Percentiles rank a stretch among this genome's conserved stretches.
Evolutionary conservation across 495 filamentous ascomycete species (phyloP).

Genomic region (Aspergillus avenaceus): DNA sequence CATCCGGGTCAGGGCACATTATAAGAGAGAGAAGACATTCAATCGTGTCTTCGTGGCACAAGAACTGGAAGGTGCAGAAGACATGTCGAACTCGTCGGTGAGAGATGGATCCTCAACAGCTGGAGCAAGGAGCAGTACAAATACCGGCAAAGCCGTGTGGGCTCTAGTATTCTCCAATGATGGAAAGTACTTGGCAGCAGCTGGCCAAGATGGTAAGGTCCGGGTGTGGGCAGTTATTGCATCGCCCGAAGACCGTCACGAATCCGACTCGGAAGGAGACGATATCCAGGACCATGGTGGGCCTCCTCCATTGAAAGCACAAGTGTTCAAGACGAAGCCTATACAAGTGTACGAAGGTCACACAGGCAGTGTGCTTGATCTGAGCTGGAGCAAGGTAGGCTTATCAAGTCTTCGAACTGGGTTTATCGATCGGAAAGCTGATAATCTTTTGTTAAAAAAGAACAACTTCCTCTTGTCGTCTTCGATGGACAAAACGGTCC

Average conservation of each 20-base stretch:
- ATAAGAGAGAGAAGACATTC: slow-evolving; percentile 83
- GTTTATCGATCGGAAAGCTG: no score
- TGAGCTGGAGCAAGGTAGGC: slow-evolving; percentile 91
- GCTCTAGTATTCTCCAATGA: slow-evolving; percentile 90
- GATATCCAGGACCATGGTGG: slow-evolving; percentile 43
- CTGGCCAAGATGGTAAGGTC: slow-evolving; percentile 80
- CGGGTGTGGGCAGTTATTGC: slow-evolving; percentile 89
- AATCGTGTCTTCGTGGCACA: slow-evolving; percentile 87
- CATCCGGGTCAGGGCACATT: slow-evolving; percentile 74
- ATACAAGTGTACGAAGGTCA: slow-evolving; percentile 80
- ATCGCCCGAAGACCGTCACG: slow-evolving; percentile 70
- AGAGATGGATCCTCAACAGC: slow-evolving; percentile 25
- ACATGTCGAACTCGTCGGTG: slow-evolving; percentile 15
- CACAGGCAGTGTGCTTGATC: slow-evolving; percentile 78
- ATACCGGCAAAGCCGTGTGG: slow-evolving; percentile 66
- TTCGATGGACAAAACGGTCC: slow-evolving; percentile 97
- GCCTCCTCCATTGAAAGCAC: slow-evolving; percentile 65
- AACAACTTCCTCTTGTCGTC: slow-evolving; percentile 97
- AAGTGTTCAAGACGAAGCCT: slow-evolving; percentile 81
- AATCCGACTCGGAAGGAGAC: slow-evolving; percentile 68
- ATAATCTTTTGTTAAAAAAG: slow-evolving; percentile 24
- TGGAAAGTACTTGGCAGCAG: slow-evolving; percentile 85
- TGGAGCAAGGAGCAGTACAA: slow-evolving; percentile 32
- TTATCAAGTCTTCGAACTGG: neutral
- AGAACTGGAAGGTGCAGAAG: slow-evolving; percentile 53